Conservation (phyloP, 768 basidiomycete species). For the Lepiota brunneoincarnata region DNA sequence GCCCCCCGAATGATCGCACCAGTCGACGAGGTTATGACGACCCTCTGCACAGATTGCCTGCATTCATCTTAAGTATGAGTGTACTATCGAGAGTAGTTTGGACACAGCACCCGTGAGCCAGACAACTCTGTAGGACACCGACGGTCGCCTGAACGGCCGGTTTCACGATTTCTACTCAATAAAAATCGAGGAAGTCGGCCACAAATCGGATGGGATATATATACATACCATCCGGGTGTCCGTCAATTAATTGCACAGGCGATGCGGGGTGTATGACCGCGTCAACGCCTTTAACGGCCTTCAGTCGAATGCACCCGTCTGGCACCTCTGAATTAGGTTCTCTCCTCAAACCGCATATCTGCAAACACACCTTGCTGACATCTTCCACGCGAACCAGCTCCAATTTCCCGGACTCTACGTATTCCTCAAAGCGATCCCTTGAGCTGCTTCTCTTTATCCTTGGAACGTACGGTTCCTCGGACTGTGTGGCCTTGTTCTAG, state of each 20-base stretch:
- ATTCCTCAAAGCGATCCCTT: slow-evolving; percentile 17
- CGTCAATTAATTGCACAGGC: slow-evolving; percentile 46
- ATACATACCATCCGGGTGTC: slow-evolving; percentile 33
- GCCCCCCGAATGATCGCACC: slow-evolving; percentile 39
- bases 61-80: not conserved
- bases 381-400: slow-evolving; percentile 64
- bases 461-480: slow-evolving; percentile 24
- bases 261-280: slow-evolving; percentile 69
- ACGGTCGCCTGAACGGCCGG: slow-evolving; percentile 74
- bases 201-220: too few species aligned
- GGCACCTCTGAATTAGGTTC: not conserved
- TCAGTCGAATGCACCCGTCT: slow-evolving; percentile 74
- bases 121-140: slow-evolving; percentile 54
- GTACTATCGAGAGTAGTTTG: not conserved
- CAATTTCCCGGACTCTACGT: slow-evolving; percentile 41
- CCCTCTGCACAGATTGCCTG: slow-evolving; percentile 48
- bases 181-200: not conserved
- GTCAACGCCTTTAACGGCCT: slow-evolving; percentile 72
- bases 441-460: slow-evolving; percentile 21
- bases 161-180: slow-evolving; percentile 49
- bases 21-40: slow-evolving; percentile 64
- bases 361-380: slow-evolving; percentile 35
- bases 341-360: too few species aligned
- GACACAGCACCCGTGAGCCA: slow-evolving; percentile 43
- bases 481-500: slow-evolving; percentile 27